Evolutionary conservation across 148 eudicot genomes (phyloP).

Genomic region (Camellia lanceoleosa): DNA sequence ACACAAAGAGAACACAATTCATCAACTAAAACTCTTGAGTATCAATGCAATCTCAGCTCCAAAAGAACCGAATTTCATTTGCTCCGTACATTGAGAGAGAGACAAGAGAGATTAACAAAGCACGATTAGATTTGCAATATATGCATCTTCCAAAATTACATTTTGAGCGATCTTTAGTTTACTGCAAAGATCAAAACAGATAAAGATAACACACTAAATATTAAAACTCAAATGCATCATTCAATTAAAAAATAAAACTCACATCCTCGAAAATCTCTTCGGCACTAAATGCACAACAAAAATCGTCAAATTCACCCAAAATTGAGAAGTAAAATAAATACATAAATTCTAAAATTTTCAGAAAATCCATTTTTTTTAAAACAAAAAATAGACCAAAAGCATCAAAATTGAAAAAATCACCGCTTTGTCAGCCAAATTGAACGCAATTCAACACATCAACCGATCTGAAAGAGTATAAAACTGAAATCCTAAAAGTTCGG

Average conservation of each 20-base stretch:
- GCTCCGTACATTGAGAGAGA: conserved; percentile 1
- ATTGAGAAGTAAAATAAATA: neutral
- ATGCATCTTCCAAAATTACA: conserved; percentile 2
- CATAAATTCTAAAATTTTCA: neutral
- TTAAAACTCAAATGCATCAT: neutral
- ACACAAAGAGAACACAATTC: neutral
- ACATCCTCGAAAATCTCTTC: neutral
- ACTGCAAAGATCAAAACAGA: neutral
- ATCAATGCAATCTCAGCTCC: neutral
- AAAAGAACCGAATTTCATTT: neutral
- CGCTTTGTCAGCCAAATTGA: neutral
- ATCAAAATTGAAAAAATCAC: neutral
- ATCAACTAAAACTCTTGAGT: neutral
- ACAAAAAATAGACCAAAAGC: conserved; percentile 1
- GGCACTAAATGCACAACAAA: neutral
- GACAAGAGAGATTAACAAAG: neutral
- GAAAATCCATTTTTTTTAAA: neutral
- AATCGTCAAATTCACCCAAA: neutral
- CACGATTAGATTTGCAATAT: neutral
- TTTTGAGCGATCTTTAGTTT: neutral
- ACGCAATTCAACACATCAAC: neutral
- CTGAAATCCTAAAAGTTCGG: neutral
- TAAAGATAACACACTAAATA: neutral
- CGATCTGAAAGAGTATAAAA: neutral
- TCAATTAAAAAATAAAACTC: neutral